Evolutionary conservation across 1,284 basidiomycete species (phyloP).

Genomic region (Trametes versicolor): DNA sequence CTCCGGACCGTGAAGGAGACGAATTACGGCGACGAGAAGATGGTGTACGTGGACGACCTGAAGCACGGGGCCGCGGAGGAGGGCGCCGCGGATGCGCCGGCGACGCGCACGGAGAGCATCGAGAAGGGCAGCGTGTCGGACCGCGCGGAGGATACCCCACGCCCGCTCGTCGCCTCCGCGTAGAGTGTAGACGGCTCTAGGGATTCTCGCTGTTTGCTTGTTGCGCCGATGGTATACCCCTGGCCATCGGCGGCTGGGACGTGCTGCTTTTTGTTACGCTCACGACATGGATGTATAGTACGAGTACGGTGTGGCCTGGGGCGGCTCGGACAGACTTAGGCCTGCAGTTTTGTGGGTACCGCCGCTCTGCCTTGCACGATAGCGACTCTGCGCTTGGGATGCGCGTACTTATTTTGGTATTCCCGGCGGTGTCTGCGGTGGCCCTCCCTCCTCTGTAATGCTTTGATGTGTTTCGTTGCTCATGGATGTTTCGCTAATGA

Average conservation of each 20-base stretch:
- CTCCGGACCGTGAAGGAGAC: constrained; percentile 51
- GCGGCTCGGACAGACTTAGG: background rate
- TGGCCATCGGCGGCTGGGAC: background rate
- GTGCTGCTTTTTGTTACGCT: background rate
- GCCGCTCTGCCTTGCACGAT: background rate
- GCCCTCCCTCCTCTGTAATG: background rate
- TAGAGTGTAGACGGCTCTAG: background rate
- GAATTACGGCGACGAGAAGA: constrained; percentile 49
- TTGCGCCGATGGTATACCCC: background rate
- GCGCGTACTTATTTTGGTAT: background rate
- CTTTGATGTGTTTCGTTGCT: background rate
- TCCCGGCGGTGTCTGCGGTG: background rate
- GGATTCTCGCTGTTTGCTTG: background rate
- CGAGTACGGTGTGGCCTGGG: background rate
- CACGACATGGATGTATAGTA: background rate
- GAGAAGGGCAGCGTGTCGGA: constrained; percentile 28
- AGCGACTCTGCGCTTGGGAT: background rate
- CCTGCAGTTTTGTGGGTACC: too few relatives aligned
- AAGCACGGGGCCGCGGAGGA: constrained; percentile 36
- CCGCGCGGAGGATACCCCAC: background rate
- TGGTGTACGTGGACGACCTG: constrained; percentile 46
- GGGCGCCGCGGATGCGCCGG: constrained; percentile 14
- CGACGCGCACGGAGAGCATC: constrained; percentile 23
- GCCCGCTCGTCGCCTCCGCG: background rate
- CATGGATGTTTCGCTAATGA: background rate